phyloP scores from a whole-genome alignment of 768 basidiomycete species.

The Psilocybe cubensis region DNA sequence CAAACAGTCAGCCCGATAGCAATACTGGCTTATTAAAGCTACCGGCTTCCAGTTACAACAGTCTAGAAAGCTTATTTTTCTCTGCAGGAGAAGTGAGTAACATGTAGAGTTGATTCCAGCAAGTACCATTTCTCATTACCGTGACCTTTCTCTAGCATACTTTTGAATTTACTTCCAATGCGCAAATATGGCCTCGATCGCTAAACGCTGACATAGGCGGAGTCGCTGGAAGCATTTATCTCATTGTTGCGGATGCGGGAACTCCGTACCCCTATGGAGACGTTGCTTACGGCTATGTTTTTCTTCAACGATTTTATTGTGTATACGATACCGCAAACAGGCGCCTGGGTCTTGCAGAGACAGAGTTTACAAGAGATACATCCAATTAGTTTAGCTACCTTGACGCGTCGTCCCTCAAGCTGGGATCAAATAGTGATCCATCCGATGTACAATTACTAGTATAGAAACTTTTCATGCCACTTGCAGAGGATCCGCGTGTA shows the following conservation, averaged over 20 bases:
- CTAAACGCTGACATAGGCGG: conserved; percentile 64
- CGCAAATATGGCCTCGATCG: conserved; percentile 70
- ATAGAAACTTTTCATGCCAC: too few species aligned
- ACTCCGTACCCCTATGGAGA: conserved; percentile 54
- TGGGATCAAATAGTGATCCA: too few species aligned
- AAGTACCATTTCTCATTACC: not conserved
- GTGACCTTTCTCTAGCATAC: too few species aligned
- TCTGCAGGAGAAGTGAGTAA: conserved; percentile 49
- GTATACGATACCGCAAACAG: conserved; percentile 63
- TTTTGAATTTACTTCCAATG: conserved; percentile 61
- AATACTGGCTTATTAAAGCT: conserved; percentile 55
- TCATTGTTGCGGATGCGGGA: conserved; percentile 57
- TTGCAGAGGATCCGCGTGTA: too few species aligned
- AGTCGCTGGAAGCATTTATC: conserved; percentile 48
- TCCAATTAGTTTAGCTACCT: conserved; percentile 32
- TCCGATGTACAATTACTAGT: too few species aligned
- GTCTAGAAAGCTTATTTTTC: conserved; percentile 61
- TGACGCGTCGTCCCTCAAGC: too few species aligned
- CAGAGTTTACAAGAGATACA: conserved; percentile 48
- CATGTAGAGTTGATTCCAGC: too few species aligned
- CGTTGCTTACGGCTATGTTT: conserved; percentile 50
- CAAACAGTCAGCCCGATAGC: conserved; percentile 43
- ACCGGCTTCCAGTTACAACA: conserved; percentile 51
- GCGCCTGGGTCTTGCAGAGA: conserved; percentile 60
- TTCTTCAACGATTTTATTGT: conserved; percentile 60